Conservation (phyloP, 805 yeast species). For the Lipomyces kockii region DNA sequence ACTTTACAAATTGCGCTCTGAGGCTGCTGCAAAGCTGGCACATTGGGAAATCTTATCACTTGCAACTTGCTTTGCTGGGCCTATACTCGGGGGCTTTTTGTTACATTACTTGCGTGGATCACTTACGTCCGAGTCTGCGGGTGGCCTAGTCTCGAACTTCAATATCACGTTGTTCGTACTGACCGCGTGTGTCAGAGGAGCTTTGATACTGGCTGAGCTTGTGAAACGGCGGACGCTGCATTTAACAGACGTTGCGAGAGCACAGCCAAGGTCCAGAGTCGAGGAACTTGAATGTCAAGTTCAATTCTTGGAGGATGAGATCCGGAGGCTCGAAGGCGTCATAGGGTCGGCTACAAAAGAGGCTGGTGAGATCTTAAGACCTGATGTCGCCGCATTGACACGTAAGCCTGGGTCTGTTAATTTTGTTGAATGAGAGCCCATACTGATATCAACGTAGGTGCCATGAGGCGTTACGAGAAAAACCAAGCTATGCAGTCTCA, state of each 20-base stretch:
- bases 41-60: constrained; percentile 22
- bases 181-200: constrained; percentile 19
- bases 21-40: constrained; percentile 13
- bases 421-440: background rate
- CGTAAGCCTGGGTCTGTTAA: background rate
- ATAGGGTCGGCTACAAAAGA: constrained; percentile 6
- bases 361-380: background rate
- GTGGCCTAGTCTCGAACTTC: constrained; percentile 21
- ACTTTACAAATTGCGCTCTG: background rate
- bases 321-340: background rate
- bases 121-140: constrained; percentile 11
- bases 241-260: background rate
- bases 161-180: constrained; percentile 28
- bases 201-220: constrained; percentile 10
- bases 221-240: constrained; percentile 15
- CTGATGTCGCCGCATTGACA: constrained; percentile 11
- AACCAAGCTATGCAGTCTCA: constrained; percentile 11
- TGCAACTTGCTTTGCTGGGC: constrained; percentile 19
- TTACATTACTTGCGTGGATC: constrained; percentile 16
- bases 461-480: constrained; percentile 22
- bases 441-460: background rate
- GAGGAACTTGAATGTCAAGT: constrained; percentile 2
- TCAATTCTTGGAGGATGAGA: background rate
- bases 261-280: background rate
- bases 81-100: constrained; percentile 22